These are phyloP conservation scores for Penicillium sp. DNA, from an alignment of 2,329 filamentous ascomycete species.

Conservation along the genomic window DNA sequence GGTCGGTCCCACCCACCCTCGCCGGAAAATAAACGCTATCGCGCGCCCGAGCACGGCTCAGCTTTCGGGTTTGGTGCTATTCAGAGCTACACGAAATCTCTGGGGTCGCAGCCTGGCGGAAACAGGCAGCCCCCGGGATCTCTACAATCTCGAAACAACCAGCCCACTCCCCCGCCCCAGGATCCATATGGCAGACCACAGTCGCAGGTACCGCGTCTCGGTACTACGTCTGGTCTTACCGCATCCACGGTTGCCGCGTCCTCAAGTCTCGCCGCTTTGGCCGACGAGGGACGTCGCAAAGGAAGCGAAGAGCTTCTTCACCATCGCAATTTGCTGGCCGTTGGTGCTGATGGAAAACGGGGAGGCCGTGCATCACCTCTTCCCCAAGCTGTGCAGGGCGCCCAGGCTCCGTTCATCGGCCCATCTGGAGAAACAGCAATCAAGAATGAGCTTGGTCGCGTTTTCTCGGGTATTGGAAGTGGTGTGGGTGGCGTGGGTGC, in stretches of 20 bases:
- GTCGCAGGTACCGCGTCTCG: slow-evolving; percentile 36
- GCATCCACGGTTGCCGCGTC: slow-evolving; percentile 30
- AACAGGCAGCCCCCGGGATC: slow-evolving; percentile 35
- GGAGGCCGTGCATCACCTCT: slow-evolving; percentile 83
- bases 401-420: slow-evolving; percentile 76
- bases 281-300: slow-evolving; percentile 46
- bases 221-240: slow-evolving; percentile 30
- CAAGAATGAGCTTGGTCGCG: slow-evolving; percentile 91
- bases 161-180: slow-evolving; percentile 36
- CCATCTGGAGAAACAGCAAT: slow-evolving; percentile 83
- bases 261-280: slow-evolving; percentile 25
- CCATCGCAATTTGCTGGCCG: slow-evolving; percentile 70
- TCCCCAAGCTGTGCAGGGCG: slow-evolving; percentile 91
- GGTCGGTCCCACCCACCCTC: slow-evolving; percentile 41
- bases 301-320: slow-evolving; percentile 59
- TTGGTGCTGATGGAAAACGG: slow-evolving; percentile 73
- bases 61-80: slow-evolving; percentile 44
- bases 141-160: slow-evolving; percentile 36
- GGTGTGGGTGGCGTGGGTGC: slow-evolving; percentile 60
- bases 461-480: slow-evolving; percentile 90
- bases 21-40: slow-evolving; percentile 40
- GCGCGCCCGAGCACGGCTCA: slow-evolving; percentile 31
- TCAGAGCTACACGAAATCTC: slow-evolving; percentile 45
- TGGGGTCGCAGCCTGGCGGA: slow-evolving; percentile 41
- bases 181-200: slow-evolving; percentile 36